Evolutionary conservation across 2,329 filamentous ascomycete genomes (phyloP).

Genomic region (Claviceps digitariae): DNA sequence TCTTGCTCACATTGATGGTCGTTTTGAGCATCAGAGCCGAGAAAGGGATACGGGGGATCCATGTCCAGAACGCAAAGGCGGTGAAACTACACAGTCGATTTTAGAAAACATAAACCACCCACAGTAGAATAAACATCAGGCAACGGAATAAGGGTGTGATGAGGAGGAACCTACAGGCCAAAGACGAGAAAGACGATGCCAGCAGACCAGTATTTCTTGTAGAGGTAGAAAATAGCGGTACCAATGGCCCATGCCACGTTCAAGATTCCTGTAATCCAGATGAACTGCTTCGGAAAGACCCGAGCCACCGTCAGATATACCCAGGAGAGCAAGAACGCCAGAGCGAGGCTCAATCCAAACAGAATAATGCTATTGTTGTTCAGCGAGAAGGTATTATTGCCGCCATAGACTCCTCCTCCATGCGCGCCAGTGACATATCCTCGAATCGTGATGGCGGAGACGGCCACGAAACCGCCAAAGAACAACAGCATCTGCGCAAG

Average conservation of each 20-base stretch:
- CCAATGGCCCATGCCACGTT: conserved; percentile 77
- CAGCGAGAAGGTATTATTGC: conserved; percentile 50
- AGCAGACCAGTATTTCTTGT: conserved; percentile 61
- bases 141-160: too few species aligned
- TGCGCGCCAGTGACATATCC: conserved; percentile 54
- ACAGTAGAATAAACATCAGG: too few species aligned
- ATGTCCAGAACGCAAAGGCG: conserved; percentile 52
- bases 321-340: conserved; percentile 63
- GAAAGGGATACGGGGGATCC: conserved; percentile 85
- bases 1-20: conserved; percentile 71
- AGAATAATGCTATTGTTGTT: conserved; percentile 77
- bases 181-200: conserved; percentile 83
- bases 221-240: conserved; percentile 77
- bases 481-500: conserved; percentile 48
- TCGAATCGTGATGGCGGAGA: conserved; percentile 62
- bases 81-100: conserved; percentile 4
- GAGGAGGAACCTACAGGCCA: conserved; percentile 5
- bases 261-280: conserved; percentile 82
- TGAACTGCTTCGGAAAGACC: conserved; percentile 74
- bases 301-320: conserved; percentile 65
- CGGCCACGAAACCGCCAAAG: conserved; percentile 59
- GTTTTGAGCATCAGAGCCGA: conserved; percentile 82
- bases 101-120: neutral
- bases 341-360: conserved; percentile 63
- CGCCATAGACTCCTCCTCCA: conserved; percentile 61